phyloP scores from a whole-genome alignment of 2,329 filamentous ascomycete species.

The Endoconidiophora laricicola region DNA sequence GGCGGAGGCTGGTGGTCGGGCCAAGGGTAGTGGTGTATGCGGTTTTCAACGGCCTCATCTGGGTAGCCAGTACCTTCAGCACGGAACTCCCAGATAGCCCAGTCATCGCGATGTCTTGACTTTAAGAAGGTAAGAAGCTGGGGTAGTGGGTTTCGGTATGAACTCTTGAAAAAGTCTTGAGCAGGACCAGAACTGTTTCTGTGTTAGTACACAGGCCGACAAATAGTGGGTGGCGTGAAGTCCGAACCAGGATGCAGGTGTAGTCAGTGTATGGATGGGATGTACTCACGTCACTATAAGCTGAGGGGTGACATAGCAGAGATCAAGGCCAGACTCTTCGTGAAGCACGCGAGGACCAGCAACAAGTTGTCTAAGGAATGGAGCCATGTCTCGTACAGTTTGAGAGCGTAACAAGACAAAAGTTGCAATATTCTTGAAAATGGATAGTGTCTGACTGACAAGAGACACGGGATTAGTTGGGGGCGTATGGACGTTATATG shows the following conservation, averaged over 20 bases:
- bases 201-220: conserved; percentile 12
- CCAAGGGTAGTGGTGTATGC: conserved; percentile 86
- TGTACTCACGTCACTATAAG: conserved; percentile 44
- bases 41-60: conserved; percentile 69
- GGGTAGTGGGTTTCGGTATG: conserved; percentile 86
- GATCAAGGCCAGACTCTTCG: conserved; percentile 72
- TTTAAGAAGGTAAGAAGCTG: conserved; percentile 79
- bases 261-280: neutral
- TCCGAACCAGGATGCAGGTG: neutral
- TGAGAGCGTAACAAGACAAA: conserved; percentile 7
- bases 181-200: conserved; percentile 65
- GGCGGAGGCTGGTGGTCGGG: conserved; percentile 95
- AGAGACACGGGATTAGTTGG: neutral
- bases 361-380: conserved; percentile 76
- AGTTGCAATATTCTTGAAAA: conserved; percentile 3
- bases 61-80: conserved; percentile 94
- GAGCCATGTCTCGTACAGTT: conserved; percentile 33
- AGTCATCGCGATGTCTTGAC: conserved; percentile 62
- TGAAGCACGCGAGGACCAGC: conserved; percentile 73
- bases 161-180: conserved; percentile 74
- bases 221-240: neutral
- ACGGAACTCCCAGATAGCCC: conserved; percentile 96
- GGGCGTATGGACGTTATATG: neutral
- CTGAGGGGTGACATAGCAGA: conserved; percentile 87
- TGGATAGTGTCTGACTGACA: neutral